Percentiles rank a stretch among this genome's conserved stretches.
Conservation (phyloP, 2,329 filamentous ascomycete genomes). For the Fusarium sp. region DNA sequence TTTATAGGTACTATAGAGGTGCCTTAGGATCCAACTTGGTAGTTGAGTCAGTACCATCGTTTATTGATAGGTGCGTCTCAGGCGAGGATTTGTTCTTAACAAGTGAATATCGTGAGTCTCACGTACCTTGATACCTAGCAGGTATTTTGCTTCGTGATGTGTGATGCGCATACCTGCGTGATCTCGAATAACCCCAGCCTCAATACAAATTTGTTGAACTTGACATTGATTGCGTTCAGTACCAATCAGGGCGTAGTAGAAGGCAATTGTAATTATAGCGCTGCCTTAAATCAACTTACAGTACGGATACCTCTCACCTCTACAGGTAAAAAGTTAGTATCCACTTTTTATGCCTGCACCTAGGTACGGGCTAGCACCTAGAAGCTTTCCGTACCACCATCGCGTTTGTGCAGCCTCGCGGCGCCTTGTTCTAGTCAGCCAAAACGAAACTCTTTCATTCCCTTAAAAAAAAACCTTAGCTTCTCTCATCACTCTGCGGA, state of each 20-base stretch:
- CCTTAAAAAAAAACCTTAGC: conserved; percentile 10
- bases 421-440: conserved; percentile 30
- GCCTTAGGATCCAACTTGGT: too few relatives aligned
- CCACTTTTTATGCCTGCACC: neutral
- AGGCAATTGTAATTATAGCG: neutral
- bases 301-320: neutral
- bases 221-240: conserved; percentile 1
- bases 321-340: neutral
- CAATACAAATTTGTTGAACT: neutral
- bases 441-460: conserved; percentile 16
- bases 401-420: conserved; percentile 40
- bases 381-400: conserved; percentile 23
- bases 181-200: conserved; percentile 17
- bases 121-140: neutral
- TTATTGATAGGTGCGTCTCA: conserved; percentile 5
- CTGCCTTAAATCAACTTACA: neutral
- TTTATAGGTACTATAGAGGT: neutral
- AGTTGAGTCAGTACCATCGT: neutral
- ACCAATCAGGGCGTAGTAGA: neutral
- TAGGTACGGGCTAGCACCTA: neutral
- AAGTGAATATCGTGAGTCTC: conserved; percentile 29
- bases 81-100: conserved; percentile 12
- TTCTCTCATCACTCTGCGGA: conserved; percentile 24
- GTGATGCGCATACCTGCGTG: conserved; percentile 11
- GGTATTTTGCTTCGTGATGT: neutral